Evolutionary conservation across 495 filamentous ascomycete species (phyloP).

Genomic region (Penicillium longicatenatum): DNA sequence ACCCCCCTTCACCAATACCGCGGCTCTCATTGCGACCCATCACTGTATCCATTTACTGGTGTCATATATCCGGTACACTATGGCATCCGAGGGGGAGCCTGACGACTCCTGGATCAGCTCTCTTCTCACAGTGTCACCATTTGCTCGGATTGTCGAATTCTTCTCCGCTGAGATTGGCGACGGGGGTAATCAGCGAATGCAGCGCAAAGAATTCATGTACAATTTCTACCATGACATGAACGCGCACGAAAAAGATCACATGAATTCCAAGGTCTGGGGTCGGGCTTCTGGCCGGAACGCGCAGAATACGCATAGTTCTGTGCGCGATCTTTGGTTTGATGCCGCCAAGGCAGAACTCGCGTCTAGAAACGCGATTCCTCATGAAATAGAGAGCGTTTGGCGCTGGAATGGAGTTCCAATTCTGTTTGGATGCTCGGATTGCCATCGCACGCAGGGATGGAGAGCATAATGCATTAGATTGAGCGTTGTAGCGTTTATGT

Average conservation of each 20-base stretch:
- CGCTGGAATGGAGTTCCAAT: constrained; percentile 39
- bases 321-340: constrained; percentile 49
- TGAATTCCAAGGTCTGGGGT: constrained; percentile 43
- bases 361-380: constrained; percentile 31
- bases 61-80: constrained; percentile 42
- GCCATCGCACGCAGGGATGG: constrained; percentile 36
- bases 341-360: constrained; percentile 36
- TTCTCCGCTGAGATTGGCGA: constrained; percentile 52
- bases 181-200: constrained; percentile 43
- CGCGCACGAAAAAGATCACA: constrained; percentile 39
- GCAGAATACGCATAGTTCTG: constrained; percentile 32
- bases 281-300: constrained; percentile 27
- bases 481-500: constrained; percentile 15
- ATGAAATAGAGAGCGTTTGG: constrained; percentile 37
- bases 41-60: constrained; percentile 49
- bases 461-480: constrained; percentile 28
- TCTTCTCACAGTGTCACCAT: constrained; percentile 45
- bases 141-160: constrained; percentile 44
- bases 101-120: constrained; percentile 50
- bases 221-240: constrained; percentile 47
- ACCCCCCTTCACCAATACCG: constrained; percentile 47
- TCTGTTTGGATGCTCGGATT: constrained; percentile 40
- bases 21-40: constrained; percentile 46
- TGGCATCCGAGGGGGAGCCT: constrained; percentile 32
- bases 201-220: constrained; percentile 50